A percentile compares a stretch with the other conserved stretches of the same genome.
These are phyloP conservation scores for Endocarpon pusillum DNA, from an alignment of 495 filamentous ascomycete species.

Conservation along the genomic window DNA sequence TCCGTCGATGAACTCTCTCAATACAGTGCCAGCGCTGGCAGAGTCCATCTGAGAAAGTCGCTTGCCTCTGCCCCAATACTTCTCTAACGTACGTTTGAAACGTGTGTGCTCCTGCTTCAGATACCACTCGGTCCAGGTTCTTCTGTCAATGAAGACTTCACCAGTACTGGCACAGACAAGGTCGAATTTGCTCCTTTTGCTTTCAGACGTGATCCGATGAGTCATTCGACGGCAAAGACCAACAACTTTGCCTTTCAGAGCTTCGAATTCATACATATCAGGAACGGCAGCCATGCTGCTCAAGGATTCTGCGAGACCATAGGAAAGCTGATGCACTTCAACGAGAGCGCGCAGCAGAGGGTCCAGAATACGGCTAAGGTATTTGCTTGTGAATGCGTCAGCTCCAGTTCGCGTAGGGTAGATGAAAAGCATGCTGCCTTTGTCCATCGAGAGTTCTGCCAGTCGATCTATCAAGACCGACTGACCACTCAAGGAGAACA, in stretches of 20 bases:
- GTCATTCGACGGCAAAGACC: constrained; percentile 28
- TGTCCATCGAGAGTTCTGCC: constrained; percentile 40
- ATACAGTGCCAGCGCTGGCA: constrained; percentile 34
- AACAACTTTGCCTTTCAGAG: constrained; percentile 32
- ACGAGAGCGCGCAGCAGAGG: constrained; percentile 48
- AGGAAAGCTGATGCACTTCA: constrained; percentile 43
- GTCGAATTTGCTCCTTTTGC: constrained; percentile 24
- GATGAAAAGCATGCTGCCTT: constrained; percentile 47
- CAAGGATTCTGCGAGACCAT: constrained; percentile 39
- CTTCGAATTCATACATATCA: constrained; percentile 40
- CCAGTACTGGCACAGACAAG: constrained; percentile 36
- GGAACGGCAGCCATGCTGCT: constrained; percentile 41
- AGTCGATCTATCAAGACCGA: constrained; percentile 54
- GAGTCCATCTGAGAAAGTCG: constrained; percentile 26
- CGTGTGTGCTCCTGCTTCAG: constrained; percentile 52
- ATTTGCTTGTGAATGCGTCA: constrained; percentile 43
- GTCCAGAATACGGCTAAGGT: constrained; percentile 50
- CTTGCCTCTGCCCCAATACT: constrained; percentile 37
- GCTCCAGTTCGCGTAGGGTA: constrained; percentile 51
- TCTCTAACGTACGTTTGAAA: constrained; percentile 40
- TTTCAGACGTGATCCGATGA: constrained; percentile 10
- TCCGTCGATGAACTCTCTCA: constrained; percentile 47
- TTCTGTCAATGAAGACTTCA: constrained; percentile 34
- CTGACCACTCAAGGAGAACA: constrained; percentile 37
- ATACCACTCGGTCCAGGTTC: constrained; percentile 54